These are phyloP conservation scores for Ambrosia artemisiifolia DNA, from an alignment of 129 eudicot genomes.

Conservation along the genomic window DNA sequence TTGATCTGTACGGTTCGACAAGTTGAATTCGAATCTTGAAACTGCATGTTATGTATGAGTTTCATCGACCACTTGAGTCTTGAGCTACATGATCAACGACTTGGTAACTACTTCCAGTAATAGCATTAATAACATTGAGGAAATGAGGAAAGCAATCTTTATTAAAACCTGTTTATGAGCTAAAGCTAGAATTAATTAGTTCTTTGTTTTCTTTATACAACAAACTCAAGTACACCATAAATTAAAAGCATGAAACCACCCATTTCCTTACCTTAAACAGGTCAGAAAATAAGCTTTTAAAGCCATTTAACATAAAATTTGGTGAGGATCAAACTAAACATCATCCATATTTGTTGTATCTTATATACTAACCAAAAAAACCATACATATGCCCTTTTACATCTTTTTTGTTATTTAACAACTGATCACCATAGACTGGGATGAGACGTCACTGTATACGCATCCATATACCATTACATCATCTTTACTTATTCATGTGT, in stretches of 20 bases:
- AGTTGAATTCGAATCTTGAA: neutral
- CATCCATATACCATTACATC: neutral
- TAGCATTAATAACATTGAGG: neutral
- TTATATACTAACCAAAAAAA: neutral
- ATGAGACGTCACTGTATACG: neutral
- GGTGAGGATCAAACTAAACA: neutral
- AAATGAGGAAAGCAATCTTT: neutral
- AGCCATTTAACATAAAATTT: neutral
- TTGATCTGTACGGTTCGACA: conserved; percentile 28
- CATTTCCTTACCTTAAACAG: neutral
- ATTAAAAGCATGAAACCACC: neutral
- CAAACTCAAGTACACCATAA: neutral
- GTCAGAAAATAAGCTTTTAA: neutral
- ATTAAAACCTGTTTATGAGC: neutral
- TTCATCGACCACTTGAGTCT: neutral
- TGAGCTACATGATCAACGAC: neutral
- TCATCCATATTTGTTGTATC: too few species aligned
- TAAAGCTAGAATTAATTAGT: neutral
- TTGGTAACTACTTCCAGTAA: neutral
- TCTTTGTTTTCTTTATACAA: neutral
- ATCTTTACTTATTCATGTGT: conserved; percentile 27
- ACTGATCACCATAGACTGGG: neutral
- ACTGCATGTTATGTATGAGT: neutral
- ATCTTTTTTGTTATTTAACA: neutral
- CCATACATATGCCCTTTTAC: neutral